Conservation (phyloP, 345 rosid species). For the Eucalyptus leucophloia region DNA sequence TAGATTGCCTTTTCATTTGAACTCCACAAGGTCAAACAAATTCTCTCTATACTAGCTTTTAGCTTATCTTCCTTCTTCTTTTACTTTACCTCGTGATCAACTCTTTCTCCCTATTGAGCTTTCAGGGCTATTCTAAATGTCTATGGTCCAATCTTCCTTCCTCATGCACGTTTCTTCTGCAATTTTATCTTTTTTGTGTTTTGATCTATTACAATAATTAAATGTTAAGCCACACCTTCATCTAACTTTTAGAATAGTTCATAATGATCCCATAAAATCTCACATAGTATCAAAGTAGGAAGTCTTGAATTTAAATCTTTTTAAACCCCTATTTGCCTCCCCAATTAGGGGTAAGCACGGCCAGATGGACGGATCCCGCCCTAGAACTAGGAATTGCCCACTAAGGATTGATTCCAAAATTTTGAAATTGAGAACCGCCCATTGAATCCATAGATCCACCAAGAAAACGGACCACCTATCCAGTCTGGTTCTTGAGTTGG, state of each 20-base stretch:
- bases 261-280: too few species aligned
- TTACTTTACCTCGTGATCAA: not conserved
- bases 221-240: too few species aligned
- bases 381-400: too few species aligned
- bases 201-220: not conserved
- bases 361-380: accelerated
- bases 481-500: accelerated
- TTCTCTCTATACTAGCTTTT: not conserved
- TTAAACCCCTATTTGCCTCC: too few species aligned
- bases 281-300: too few species aligned
- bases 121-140: not conserved
- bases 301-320: too few species aligned
- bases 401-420: too few species aligned
- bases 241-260: too few species aligned
- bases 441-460: not conserved
- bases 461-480: accelerated
- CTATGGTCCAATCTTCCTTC: not conserved
- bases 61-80: not conserved
- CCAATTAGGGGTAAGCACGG: too few species aligned
- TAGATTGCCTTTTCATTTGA: not conserved
- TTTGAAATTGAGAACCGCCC: accelerated
- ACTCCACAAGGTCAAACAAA: not conserved
- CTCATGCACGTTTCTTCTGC: not conserved
- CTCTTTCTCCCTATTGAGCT: not conserved
- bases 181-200: not conserved